Conservation (phyloP, 306 rosid genomes). For the Castanea mollissima region DNA sequence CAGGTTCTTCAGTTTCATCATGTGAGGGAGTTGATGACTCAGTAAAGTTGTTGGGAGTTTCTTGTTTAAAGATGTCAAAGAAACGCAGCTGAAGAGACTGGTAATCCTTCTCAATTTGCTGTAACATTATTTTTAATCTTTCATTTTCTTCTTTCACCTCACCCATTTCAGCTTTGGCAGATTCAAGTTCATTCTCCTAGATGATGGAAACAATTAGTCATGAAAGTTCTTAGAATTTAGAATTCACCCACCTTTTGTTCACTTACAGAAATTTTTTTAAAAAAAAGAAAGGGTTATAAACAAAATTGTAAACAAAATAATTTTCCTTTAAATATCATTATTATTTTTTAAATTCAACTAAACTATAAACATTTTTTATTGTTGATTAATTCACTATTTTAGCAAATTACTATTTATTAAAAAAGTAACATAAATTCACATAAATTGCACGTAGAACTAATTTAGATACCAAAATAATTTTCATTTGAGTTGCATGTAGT, state of each 20-base stretch:
- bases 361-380: no score
- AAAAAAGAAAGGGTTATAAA: neutral
- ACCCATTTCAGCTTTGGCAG: slow-evolving; percentile 31
- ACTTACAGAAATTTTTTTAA: neutral
- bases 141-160: slow-evolving; percentile 27
- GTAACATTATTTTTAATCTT: slow-evolving; percentile 20
- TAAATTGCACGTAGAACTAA: no score
- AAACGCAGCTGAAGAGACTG: slow-evolving; percentile 29
- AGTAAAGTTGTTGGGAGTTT: slow-evolving; percentile 10
- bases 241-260: neutral
- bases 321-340: no score
- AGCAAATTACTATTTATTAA: no score
- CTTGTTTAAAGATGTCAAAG: slow-evolving; percentile 23
- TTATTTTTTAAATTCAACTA: no score
- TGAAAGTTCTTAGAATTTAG: neutral
- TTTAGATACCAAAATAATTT: no score
- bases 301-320: no score
- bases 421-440: no score
- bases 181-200: slow-evolving; percentile 25
- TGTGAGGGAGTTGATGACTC: neutral
- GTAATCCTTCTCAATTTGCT: slow-evolving; percentile 30
- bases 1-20: slow-evolving; percentile 23
- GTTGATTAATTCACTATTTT: no score
- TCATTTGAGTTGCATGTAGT: no score
- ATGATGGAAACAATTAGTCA: neutral